Conservation (phyloP, 192 early-diverging fungal genomes). For the Coemansia sp. region DNA sequence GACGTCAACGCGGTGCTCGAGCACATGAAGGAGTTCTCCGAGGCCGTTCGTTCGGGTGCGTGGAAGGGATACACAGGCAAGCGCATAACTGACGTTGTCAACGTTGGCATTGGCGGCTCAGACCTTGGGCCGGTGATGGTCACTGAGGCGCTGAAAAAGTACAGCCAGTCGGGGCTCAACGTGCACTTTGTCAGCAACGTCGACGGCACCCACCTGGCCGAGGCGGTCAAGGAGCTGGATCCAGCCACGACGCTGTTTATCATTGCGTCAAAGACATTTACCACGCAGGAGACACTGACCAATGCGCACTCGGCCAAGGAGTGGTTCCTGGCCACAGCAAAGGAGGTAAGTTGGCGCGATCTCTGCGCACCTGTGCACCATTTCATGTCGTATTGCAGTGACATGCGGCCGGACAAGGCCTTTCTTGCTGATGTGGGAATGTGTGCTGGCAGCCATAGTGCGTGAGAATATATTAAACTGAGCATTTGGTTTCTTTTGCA, state of each 20-base stretch:
- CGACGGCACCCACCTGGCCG: conserved; percentile 96
- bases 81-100: conserved; percentile 90
- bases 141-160: conserved; percentile 96
- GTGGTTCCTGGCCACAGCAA: conserved; percentile 87
- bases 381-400: background rate
- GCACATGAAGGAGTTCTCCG: conserved; percentile 87
- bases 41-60: conserved; percentile 79
- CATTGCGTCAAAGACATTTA: conserved; percentile 97
- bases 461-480: background rate
- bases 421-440: background rate
- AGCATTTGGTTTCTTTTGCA: background rate
- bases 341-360: conserved; percentile 57
- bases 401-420: background rate
- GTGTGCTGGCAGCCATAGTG: background rate
- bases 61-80: conserved; percentile 98
- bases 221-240: conserved; percentile 81
- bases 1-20: conserved; percentile 90
- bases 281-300: conserved; percentile 98
- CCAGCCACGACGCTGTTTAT: conserved; percentile 93
- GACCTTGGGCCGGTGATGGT: conserved; percentile 99
- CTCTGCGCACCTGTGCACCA: background rate
- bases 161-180: conserved; percentile 71
- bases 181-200: conserved; percentile 98
- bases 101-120: conserved; percentile 98
- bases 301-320: conserved; percentile 91